Evolutionary conservation across 805 yeast species (phyloP).

Genomic region (Yamadazyma laniorum): DNA sequence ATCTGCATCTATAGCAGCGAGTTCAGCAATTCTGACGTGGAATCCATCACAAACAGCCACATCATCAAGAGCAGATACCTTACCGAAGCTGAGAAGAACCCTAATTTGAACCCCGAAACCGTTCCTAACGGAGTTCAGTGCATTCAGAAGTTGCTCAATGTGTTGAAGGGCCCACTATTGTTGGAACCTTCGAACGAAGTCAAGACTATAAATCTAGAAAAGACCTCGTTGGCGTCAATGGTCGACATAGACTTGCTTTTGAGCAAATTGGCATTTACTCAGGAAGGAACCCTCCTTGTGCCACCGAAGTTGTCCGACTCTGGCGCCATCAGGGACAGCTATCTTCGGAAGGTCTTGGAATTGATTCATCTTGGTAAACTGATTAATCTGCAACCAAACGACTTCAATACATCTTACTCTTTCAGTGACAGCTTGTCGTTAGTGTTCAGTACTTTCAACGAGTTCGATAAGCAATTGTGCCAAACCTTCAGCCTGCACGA

Average conservation of each 20-base stretch:
- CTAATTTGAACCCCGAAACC: conserved; percentile 26
- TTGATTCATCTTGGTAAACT: conserved; percentile 34
- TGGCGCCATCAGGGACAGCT: conserved; percentile 45
- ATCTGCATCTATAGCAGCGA: conserved; percentile 54
- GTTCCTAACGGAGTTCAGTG: conserved; percentile 59
- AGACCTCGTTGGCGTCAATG: conserved; percentile 53
- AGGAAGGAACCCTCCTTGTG: conserved; percentile 25
- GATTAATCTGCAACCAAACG: conserved; percentile 20
- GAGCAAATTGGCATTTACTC: conserved; percentile 45
- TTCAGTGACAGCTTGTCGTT: conserved; percentile 33
- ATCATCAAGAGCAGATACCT: conserved; percentile 53
- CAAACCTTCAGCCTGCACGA: conserved; percentile 19
- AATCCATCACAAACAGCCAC: conserved; percentile 43
- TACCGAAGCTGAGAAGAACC: conserved; percentile 29
- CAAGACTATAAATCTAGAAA: conserved; percentile 55
- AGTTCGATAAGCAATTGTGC: conserved; percentile 34
- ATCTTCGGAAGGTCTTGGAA: conserved; percentile 54
- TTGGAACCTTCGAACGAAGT: conserved; percentile 42
- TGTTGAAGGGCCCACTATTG: conserved; percentile 64
- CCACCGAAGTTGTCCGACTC: conserved; percentile 45
- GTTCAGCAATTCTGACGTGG: conserved; percentile 38
- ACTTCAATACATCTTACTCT: conserved; percentile 25
- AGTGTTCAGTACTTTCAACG: conserved; percentile 34
- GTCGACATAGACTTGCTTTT: conserved; percentile 55
- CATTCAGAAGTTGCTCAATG: conserved; percentile 57